These are phyloP conservation scores for Drosera spatulata DNA, from an alignment of 179 eudicot species.

Conservation along the genomic window DNA sequence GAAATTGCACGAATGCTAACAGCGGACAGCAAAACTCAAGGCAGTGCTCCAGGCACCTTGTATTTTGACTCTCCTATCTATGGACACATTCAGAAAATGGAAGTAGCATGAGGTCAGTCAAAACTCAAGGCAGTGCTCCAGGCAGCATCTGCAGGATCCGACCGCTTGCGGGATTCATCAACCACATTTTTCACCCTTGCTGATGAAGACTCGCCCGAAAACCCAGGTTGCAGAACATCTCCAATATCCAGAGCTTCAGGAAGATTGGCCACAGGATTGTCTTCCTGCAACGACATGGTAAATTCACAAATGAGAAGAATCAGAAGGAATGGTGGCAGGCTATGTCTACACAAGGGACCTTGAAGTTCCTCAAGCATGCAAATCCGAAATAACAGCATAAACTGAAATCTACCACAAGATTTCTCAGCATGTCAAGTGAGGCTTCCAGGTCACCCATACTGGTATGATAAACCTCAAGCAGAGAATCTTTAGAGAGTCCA, in stretches of 20 bases:
- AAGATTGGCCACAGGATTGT: conserved; percentile 22
- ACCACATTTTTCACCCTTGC: conserved; percentile 23
- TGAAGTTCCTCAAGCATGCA: neutral
- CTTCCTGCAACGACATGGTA: conserved; percentile 5
- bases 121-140: conserved; percentile 13
- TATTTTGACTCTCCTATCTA: too few relatives aligned
- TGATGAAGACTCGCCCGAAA: conserved; percentile 31
- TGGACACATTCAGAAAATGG: neutral
- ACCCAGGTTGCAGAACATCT: conserved; percentile 31
- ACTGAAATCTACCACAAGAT: conserved; percentile 54
- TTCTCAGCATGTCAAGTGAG: conserved; percentile 68
- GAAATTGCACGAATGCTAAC: too few relatives aligned
- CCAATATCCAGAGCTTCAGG: conserved; percentile 46
- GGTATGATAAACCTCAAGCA: conserved; percentile 60
- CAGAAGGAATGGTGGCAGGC: neutral
- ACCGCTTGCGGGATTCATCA: conserved; percentile 28
- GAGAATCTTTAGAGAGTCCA: conserved; percentile 66
- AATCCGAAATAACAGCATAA: neutral
- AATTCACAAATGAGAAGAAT: neutral
- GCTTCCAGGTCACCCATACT: conserved; percentile 69
- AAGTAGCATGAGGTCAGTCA: neutral
- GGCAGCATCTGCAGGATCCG: conserved; percentile 22
- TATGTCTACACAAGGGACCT: neutral
- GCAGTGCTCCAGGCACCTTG: too few relatives aligned
- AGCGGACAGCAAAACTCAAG: too few relatives aligned